Conservation (phyloP, 2,329 filamentous ascomycete genomes). For the Ascocoryne sarcoides region DNA sequence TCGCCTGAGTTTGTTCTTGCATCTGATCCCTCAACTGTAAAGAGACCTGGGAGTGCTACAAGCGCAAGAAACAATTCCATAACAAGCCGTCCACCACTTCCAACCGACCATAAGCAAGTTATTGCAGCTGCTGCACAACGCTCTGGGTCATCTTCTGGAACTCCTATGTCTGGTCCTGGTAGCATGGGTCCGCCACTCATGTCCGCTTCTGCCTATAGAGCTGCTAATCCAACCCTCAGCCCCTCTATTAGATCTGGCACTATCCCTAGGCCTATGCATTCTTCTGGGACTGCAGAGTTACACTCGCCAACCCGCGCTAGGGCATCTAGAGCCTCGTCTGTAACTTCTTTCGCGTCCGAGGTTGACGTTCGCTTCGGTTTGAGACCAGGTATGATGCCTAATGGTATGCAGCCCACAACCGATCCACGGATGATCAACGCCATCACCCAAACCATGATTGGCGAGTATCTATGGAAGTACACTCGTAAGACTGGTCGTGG, state of each 20-base stretch:
- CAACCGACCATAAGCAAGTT: conserved; percentile 70
- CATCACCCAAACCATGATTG: conserved; percentile 99
- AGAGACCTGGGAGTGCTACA: conserved; percentile 62
- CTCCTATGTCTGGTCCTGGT: conserved; percentile 30
- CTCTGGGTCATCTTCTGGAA: conserved; percentile 36
- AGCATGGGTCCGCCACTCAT: conserved; percentile 78
- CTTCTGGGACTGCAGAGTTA: conserved; percentile 40
- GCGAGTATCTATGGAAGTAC: conserved; percentile 98
- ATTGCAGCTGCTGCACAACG: conserved; percentile 70
- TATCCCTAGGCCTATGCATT: conserved; percentile 42
- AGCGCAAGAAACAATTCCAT: conserved; percentile 50
- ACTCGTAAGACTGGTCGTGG: conserved; percentile 87
- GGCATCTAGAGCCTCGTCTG: conserved; percentile 65
- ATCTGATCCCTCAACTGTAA: conserved; percentile 31
- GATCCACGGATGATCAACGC: conserved; percentile 98
- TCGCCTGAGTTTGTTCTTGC: conserved; percentile 28
- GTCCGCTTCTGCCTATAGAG: conserved; percentile 59
- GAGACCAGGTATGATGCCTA: conserved; percentile 42
- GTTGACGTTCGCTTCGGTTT: conserved; percentile 86
- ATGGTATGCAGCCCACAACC: conserved; percentile 61
- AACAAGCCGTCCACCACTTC: conserved; percentile 60
- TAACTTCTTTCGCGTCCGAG: conserved; percentile 93
- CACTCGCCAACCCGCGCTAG: conserved; percentile 38
- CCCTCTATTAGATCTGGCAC: conserved; percentile 49
- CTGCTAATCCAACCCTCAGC: conserved; percentile 34